phyloP scores from a whole-genome alignment of 345 rosid species.

The Eucalyptus coolabah region DNA sequence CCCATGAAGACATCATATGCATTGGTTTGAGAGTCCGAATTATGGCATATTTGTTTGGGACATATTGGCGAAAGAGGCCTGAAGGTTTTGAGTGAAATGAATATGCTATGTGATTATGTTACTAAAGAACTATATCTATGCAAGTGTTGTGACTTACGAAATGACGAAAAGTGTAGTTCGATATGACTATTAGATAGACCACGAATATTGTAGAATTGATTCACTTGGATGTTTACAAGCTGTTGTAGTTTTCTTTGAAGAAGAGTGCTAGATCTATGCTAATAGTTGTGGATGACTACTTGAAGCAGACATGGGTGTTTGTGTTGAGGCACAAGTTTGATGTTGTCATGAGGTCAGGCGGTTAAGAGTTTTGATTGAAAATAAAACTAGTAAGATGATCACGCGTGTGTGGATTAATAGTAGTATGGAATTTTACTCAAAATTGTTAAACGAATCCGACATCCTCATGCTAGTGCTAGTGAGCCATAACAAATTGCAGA shows the following conservation, averaged over 20 bases:
- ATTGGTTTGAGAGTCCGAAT: accelerated
- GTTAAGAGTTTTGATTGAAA: not conserved
- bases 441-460: not conserved
- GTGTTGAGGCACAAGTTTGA: not conserved
- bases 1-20: accelerated
- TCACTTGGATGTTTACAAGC: not conserved
- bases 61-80: accelerated
- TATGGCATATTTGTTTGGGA: not conserved
- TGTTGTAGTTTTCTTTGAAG: not conserved
- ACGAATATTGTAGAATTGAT: not conserved
- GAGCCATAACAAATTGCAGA: accelerated
- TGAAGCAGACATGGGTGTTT: accelerated
- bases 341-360: accelerated
- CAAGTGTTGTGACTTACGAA: not conserved
- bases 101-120: not conserved
- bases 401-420: not conserved
- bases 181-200: not conserved
- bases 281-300: not conserved
- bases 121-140: not conserved
- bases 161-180: not conserved
- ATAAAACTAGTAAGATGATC: accelerated
- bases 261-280: not conserved
- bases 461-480: not conserved
- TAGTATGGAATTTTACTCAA: not conserved
- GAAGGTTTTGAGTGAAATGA: not conserved